A percentile compares a stretch with the other conserved stretches of the same genome.
phyloP scores from a whole-genome alignment of 176 grass and related monocot genomes.

The Oryza meyeriana region DNA sequence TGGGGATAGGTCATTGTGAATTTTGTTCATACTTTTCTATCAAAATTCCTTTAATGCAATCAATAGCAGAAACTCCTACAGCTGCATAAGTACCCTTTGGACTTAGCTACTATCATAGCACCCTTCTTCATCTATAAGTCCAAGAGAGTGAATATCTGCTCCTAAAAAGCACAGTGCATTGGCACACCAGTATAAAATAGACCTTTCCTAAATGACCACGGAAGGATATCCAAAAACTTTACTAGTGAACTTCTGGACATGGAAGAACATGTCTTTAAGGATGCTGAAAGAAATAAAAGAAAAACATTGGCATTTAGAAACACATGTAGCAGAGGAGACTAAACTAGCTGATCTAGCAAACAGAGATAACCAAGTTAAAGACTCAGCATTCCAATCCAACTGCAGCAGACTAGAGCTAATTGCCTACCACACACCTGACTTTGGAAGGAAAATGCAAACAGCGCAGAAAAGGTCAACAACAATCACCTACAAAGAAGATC shows the following conservation, averaged over 20 bases:
- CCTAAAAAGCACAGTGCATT: not conserved
- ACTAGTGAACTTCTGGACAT: not conserved
- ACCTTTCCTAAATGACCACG: not conserved
- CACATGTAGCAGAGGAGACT: not conserved
- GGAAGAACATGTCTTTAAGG: not conserved
- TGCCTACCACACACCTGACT: not conserved
- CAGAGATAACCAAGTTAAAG: not conserved
- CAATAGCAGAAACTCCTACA: not conserved
- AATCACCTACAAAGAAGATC: not conserved
- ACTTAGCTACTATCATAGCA: no score
- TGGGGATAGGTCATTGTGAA: not conserved
- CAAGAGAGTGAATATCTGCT: not conserved
- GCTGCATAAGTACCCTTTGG: not conserved
- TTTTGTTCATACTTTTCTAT: not conserved
- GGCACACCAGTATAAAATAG: not conserved
- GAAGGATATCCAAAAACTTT: not conserved
- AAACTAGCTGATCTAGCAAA: not conserved
- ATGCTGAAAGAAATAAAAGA: not conserved
- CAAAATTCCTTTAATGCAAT: not conserved
- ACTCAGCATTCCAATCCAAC: not conserved
- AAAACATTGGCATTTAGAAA: not conserved
- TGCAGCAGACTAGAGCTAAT: not conserved
- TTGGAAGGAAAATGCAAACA: slow-evolving; percentile 9
- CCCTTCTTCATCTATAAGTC: no score
- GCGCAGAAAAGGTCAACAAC: not conserved